A percentile compares a stretch with the other conserved stretches of the same genome.
phyloP scores from a whole-genome alignment of 1,139 yeast species.

The Suhomyces atakaporum region DNA sequence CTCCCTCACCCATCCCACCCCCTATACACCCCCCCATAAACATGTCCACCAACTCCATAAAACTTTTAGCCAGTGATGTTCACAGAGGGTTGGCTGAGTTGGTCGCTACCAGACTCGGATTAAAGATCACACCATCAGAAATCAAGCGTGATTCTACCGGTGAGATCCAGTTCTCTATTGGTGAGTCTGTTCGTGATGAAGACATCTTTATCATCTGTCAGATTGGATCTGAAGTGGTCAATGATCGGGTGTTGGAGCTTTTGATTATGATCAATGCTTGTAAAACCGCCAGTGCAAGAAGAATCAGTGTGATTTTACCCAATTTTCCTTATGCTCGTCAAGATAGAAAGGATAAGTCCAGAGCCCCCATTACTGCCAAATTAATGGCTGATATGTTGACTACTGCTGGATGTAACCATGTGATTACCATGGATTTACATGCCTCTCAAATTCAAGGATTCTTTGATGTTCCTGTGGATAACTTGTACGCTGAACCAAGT shows the following conservation, averaged over 20 bases:
- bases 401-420: constrained; percentile 96
- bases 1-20: constrained; percentile 1
- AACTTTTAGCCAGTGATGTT: constrained; percentile 85
- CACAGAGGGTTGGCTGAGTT: constrained; percentile 84
- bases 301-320: constrained; percentile 94
- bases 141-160: constrained; percentile 71
- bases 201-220: constrained; percentile 85
- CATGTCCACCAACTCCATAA: constrained; percentile 64
- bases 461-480: constrained; percentile 94
- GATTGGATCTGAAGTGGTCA: constrained; percentile 89
- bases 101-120: constrained; percentile 66
- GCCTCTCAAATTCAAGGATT: constrained; percentile 98
- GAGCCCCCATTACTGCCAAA: constrained; percentile 98
- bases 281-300: constrained; percentile 90
- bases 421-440: constrained; percentile 95
- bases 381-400: constrained; percentile 93
- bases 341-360: constrained; percentile 91
- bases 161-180: constrained; percentile 54
- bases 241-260: constrained; percentile 84
- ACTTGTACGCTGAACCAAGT: constrained; percentile 92
- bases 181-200: constrained; percentile 95
- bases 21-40: neutral
- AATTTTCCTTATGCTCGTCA: constrained; percentile 97
- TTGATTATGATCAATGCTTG: constrained; percentile 94
- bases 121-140: constrained; percentile 58